Base-by-base conservation (phyloP, 306 rosid genomes). In the Clitoria ternatea region DNA sequence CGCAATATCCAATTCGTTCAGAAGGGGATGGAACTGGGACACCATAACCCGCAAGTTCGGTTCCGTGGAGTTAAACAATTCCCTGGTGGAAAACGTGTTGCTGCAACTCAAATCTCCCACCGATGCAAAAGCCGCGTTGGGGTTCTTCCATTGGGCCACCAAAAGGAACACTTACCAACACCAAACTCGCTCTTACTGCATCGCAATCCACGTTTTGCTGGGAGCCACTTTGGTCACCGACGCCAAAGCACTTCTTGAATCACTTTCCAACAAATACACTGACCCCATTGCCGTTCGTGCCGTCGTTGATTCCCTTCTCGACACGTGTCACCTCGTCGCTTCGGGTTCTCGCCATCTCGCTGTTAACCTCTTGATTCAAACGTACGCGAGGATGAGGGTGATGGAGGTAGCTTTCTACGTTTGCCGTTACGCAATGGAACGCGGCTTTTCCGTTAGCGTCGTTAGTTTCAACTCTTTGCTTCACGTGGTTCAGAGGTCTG, bases 81-180 rank as follows among this genome's bases (percentile, higher is more conserved):
- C 59, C 0, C 18, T 85, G 5, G 92, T 84, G 1, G 80, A 87
- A 52, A 80, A 52, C 7, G 75, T 88, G 5, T 62, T 92, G 27
- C 24, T 81, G 35, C 77, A 86, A 12, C 40, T 92, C 12, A 85
- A 83, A 52, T 75, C 83, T 52, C 95, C 92, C 7, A 18, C 8
- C 26, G 92, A 90, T 56, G 97, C 96, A 18, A 84, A 76, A 76
- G 54, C 81, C 1, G 98, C 98, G 20, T 74, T 90, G 26, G 72
- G 85, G 45, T 90, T 92, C 83, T 90, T 92, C 82, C 97, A 92
- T 19, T 90, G 97, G 97, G 84, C 85, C 9, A 50, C 87, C 23
- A 79, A 73, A 48, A 49, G 35, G 30, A 79, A 70, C 43, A 49
- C 37, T 23, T 68, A 85, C 49, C 73, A 82, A 23, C 97, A 85